phyloP scores from a whole-genome alignment of 2,329 filamentous ascomycete genomes.

The Talaromyces pinophilus region DNA sequence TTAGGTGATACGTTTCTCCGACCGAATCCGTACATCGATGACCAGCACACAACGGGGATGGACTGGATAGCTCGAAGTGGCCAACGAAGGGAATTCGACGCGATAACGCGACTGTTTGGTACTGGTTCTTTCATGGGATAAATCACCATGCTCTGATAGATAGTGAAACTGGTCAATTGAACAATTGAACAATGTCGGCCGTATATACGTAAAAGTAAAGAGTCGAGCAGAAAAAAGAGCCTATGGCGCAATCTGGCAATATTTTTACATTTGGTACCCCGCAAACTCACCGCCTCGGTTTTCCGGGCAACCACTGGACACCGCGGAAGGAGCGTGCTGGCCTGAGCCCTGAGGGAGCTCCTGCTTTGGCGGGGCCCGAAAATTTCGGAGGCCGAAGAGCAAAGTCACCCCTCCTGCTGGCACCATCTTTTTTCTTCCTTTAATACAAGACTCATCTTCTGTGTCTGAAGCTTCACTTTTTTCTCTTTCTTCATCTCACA shows the following conservation, averaged over 20 bases:
- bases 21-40: constrained; percentile 1
- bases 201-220: not conserved
- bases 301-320: constrained; percentile 11
- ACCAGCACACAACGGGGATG: not conserved
- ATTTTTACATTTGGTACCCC: not conserved
- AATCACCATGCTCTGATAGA: not conserved
- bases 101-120: too few relatives aligned
- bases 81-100: not conserved
- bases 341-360: not conserved
- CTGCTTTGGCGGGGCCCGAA: constrained; percentile 16
- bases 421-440: not conserved
- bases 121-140: not conserved
- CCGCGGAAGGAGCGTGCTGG: constrained; percentile 3
- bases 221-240: not conserved
- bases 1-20: constrained; percentile 9
- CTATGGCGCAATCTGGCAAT: constrained; percentile 9
- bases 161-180: not conserved
- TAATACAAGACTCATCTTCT: constrained; percentile 6
- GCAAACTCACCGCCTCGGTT: constrained; percentile 11
- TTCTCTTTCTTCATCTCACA: constrained; percentile 3
- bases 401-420: constrained; percentile 3
- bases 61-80: not conserved
- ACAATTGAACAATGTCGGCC: not conserved
- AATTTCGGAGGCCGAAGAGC: constrained; percentile 15
- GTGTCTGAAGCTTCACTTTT: not conserved